A percentile compares a stretch with the other conserved stretches of the same genome.
Conservation (phyloP, 2,329 filamentous ascomycete genomes). For the Bertia moriformis region DNA sequence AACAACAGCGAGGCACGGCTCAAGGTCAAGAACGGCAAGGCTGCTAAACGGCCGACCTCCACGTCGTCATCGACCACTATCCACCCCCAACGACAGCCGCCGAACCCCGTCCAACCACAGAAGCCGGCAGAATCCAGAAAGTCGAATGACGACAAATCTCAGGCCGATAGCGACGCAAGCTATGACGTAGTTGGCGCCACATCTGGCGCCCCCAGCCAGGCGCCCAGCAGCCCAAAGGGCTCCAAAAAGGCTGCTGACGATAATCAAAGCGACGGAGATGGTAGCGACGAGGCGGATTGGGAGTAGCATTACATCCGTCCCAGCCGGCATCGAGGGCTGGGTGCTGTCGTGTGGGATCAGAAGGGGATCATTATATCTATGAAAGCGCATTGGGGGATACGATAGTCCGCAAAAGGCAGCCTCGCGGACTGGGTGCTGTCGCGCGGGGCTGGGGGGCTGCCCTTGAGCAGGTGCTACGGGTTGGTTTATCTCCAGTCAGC, state of each 20-base stretch:
- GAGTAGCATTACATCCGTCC: conserved; percentile 11
- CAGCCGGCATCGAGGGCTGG: too few species aligned
- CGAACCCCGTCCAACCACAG: conserved; percentile 32
- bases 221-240: conserved; percentile 57
- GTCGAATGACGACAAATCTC: conserved; percentile 79
- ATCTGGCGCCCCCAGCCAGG: conserved; percentile 64
- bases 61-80: conserved; percentile 45
- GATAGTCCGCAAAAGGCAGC: too few species aligned
- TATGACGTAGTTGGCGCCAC: conserved; percentile 80
- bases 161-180: conserved; percentile 88
- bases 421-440: too few species aligned
- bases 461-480: too few species aligned
- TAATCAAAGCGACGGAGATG: conserved; percentile 12
- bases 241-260: conserved; percentile 55
- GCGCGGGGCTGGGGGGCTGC: too few species aligned
- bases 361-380: too few species aligned
- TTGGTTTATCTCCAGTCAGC: too few species aligned
- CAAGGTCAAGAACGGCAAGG: conserved; percentile 13
- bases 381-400: too few species aligned
- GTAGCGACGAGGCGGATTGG: conserved; percentile 8
- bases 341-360: too few species aligned
- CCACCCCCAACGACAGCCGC: conserved; percentile 34
- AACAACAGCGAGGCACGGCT: too few species aligned
- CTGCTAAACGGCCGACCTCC: conserved; percentile 28
- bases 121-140: conserved; percentile 52